A percentile compares a stretch with the other conserved stretches of the same genome.
These are phyloP conservation scores for Neonectria faginata DNA, from an alignment of 2,329 filamentous ascomycete species.

Conservation along the genomic window DNA sequence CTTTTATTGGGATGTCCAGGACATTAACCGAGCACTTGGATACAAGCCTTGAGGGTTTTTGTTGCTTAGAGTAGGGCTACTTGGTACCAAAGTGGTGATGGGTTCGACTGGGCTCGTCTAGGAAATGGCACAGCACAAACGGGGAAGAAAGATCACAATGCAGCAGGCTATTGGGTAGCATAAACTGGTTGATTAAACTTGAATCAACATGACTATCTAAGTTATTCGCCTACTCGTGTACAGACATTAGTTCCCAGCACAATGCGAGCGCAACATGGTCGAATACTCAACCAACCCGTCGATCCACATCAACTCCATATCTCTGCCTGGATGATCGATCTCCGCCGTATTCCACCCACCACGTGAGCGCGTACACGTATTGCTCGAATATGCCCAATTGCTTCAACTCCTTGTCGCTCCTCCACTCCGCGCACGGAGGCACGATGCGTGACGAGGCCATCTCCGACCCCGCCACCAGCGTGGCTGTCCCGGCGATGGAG, in stretches of 20 bases:
- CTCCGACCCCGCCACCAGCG: constrained; percentile 44
- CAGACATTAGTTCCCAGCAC: neutral
- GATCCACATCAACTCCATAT: constrained; percentile 50
- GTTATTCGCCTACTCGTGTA: neutral
- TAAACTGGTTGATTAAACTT: neutral
- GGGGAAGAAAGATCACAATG: too few relatives aligned
- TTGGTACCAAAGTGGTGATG: neutral
- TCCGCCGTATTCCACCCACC: constrained; percentile 55
- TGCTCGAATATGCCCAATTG: constrained; percentile 28
- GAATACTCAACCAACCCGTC: constrained; percentile 18
- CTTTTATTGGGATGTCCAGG: constrained; percentile 53
- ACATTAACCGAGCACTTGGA: constrained; percentile 38
- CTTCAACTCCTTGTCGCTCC: constrained; percentile 34
- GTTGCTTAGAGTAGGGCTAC: neutral
- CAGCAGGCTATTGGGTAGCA: too few relatives aligned
- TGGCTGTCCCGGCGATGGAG: constrained; percentile 45
- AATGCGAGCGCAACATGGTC: neutral
- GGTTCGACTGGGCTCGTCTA: neutral
- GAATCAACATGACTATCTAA: neutral
- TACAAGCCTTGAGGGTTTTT: constrained; percentile 24
- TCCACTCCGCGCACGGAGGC: constrained; percentile 45
- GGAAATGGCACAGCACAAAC: neutral
- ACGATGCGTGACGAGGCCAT: constrained; percentile 39
- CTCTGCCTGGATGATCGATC: constrained; percentile 23
- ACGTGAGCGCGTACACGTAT: constrained; percentile 54